A percentile compares a stretch with the other conserved stretches of the same genome.
Evolutionary conservation across 495 filamentous ascomycete species (phyloP).

Genomic region (Annulohypoxylon bovei): DNA sequence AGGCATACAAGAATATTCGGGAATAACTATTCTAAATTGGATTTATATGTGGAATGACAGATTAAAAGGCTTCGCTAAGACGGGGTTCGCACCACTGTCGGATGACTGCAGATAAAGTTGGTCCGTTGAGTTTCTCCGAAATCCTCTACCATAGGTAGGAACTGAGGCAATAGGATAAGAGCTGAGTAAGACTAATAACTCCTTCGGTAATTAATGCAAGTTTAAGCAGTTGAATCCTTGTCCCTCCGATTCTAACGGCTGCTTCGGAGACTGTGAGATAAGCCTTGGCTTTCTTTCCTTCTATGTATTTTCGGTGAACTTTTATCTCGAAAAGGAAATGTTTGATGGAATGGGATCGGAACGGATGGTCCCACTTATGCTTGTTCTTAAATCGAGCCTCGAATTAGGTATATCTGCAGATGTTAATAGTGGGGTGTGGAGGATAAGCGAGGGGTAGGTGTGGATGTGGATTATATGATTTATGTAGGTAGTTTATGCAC

Average conservation of each 20-base stretch:
- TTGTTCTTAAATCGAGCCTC: neutral
- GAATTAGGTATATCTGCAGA: too few species aligned
- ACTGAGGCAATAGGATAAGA: neutral
- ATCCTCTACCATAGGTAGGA: neutral
- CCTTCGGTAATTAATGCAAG: neutral
- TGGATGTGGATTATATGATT: too few species aligned
- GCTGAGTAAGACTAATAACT: slow-evolving; percentile 26
- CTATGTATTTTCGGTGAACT: slow-evolving; percentile 1
- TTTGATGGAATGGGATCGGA: slow-evolving; percentile 2
- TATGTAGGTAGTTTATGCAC: too few species aligned
- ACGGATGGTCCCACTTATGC: neutral
- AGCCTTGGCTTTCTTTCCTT: neutral
- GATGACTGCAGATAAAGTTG: slow-evolving; percentile 22
- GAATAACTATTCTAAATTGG: neutral
- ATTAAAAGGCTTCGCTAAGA: neutral
- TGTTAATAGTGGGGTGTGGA: neutral
- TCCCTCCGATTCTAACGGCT: neutral
- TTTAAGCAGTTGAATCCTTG: neutral
- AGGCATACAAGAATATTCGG: too few species aligned
- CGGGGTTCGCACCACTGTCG: neutral
- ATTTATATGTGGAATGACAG: neutral
- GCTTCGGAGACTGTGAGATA: neutral
- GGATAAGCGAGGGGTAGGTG: slow-evolving; percentile 2
- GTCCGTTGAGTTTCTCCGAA: slow-evolving; percentile 28
- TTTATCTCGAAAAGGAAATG: neutral